A percentile compares a stretch with the other conserved stretches of the same genome.
These are phyloP conservation scores for Cercophora samala DNA, from an alignment of 495 filamentous ascomycete genomes.

Conservation along the genomic window DNA sequence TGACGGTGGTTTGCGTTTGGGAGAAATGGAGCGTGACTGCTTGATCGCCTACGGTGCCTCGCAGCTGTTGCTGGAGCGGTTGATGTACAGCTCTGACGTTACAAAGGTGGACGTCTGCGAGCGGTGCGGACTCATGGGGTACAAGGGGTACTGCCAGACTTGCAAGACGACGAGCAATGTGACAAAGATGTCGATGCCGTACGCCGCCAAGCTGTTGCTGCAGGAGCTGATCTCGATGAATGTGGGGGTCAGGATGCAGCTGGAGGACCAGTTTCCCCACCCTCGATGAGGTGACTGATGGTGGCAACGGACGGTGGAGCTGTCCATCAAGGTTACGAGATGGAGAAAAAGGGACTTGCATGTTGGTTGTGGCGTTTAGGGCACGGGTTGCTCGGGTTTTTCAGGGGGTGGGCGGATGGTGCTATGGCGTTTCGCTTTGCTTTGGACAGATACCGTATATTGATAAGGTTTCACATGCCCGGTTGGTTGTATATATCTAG, in stretches of 20 bases:
- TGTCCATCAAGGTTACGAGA: neutral
- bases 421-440: neutral
- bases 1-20: constrained; percentile 87
- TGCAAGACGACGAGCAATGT: constrained; percentile 79
- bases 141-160: constrained; percentile 85
- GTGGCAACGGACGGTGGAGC: neutral
- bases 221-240: constrained; percentile 99
- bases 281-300: constrained; percentile 19
- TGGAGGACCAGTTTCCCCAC: constrained; percentile 87
- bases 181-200: constrained; percentile 92
- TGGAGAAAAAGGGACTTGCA: neutral
- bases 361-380: neutral
- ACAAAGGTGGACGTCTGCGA: constrained; percentile 92
- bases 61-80: constrained; percentile 85
- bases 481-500: neutral
- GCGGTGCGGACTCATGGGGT: constrained; percentile 89
- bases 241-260: constrained; percentile 75
- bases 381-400: neutral
- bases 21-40: constrained; percentile 99
- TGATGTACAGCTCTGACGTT: constrained; percentile 91
- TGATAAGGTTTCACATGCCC: no score
- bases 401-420: neutral
- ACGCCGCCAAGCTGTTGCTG: constrained; percentile 93
- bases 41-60: constrained; percentile 92
- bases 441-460: constrained; percentile 18